These are phyloP conservation scores for Furculomyces boomerangus DNA, from an alignment of 371 early-diverging fungal genomes.

Conservation along the genomic window DNA sequence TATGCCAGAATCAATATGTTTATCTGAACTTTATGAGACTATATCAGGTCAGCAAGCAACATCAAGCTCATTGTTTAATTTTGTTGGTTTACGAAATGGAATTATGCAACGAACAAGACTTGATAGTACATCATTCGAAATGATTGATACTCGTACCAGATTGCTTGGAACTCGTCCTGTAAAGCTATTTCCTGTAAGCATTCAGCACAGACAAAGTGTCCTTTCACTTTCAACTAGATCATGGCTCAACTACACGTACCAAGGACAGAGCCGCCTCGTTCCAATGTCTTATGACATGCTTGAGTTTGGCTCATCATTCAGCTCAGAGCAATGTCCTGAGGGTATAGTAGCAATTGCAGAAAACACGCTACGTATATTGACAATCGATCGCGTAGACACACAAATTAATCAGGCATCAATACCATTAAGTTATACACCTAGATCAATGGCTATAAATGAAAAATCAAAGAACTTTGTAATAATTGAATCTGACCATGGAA, in stretches of 20 bases:
- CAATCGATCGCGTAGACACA: constrained; percentile 65
- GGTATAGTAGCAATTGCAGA: constrained; percentile 80
- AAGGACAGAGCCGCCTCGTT: constrained; percentile 35
- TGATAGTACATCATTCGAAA: constrained; percentile 64
- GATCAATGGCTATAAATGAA: constrained; percentile 55
- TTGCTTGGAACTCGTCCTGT: constrained; percentile 77
- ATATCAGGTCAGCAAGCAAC: constrained; percentile 40
- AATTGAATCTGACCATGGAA: constrained; percentile 72
- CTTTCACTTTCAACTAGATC: constrained; percentile 73
- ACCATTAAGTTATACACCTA: constrained; percentile 78
- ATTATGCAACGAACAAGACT: constrained; percentile 48
- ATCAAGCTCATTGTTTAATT: constrained; percentile 45
- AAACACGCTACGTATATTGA: constrained; percentile 69
- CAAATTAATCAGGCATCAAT: constrained; percentile 66
- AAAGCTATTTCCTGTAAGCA: constrained; percentile 35
- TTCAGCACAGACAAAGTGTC: constrained; percentile 19
- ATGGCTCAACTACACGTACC: constrained; percentile 77
- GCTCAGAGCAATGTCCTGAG: constrained; percentile 75
- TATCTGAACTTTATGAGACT: constrained; percentile 16
- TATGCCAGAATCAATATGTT: constrained; percentile 19
- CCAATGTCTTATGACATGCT: constrained; percentile 55
- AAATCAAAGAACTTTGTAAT: constrained; percentile 64
- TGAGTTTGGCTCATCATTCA: constrained; percentile 68
- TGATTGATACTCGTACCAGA: constrained; percentile 72
- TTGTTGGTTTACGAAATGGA: constrained; percentile 83